Percentiles rank a stretch among this genome's conserved stretches.
phyloP scores from a whole-genome alignment of 2,329 filamentous ascomycete genomes.

The Neofusicoccum parvum region DNA sequence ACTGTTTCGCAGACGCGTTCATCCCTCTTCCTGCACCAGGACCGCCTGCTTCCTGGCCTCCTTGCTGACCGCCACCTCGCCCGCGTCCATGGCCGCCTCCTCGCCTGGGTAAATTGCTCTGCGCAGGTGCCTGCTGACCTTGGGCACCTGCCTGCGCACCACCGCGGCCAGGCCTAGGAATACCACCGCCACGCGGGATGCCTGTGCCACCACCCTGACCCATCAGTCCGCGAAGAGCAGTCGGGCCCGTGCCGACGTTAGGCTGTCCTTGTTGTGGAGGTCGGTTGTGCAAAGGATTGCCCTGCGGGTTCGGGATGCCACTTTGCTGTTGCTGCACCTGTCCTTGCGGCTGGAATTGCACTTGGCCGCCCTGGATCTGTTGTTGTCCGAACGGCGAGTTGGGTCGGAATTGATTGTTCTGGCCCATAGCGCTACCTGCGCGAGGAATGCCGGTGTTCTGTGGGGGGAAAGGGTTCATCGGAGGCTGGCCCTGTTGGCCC shows the following conservation, averaged over 20 bases:
- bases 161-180: slow-evolving; percentile 36
- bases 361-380: slow-evolving; percentile 16
- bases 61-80: slow-evolving; percentile 21
- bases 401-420: slow-evolving; percentile 20
- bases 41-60: slow-evolving; percentile 26
- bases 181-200: slow-evolving; percentile 25
- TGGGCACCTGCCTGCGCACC: slow-evolving; percentile 32
- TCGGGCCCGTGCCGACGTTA: slow-evolving; percentile 33
- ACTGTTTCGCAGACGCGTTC: slow-evolving; percentile 39
- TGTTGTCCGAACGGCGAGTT: slow-evolving; percentile 30
- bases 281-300: slow-evolving; percentile 6
- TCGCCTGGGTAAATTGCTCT: slow-evolving; percentile 24
- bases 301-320: neutral
- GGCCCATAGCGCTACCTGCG: slow-evolving; percentile 23
- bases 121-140: slow-evolving; percentile 23
- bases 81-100: slow-evolving; percentile 21
- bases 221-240: slow-evolving; percentile 32
- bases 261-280: slow-evolving; percentile 9
- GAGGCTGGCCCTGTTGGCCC: slow-evolving; percentile 19
- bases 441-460: slow-evolving; percentile 25
- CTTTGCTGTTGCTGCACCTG: slow-evolving; percentile 25
- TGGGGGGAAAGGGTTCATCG: neutral
- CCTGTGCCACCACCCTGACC: slow-evolving; percentile 26
- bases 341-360: slow-evolving; percentile 7
- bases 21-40: slow-evolving; percentile 32